Conservation (phyloP, 1,139 yeast genomes). For the Blastobotrys illinoisensis region DNA sequence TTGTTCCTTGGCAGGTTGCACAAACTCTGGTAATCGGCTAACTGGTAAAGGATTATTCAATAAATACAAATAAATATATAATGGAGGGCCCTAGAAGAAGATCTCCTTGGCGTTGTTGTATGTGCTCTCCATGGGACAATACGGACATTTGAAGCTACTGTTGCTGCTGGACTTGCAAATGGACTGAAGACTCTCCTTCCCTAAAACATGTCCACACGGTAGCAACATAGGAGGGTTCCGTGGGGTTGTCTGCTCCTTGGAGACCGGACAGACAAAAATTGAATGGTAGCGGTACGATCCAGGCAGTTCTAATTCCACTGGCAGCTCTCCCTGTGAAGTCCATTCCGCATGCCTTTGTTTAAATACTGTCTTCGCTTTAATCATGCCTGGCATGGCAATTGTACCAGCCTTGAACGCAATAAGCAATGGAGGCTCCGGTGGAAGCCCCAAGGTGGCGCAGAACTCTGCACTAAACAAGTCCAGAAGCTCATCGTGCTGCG, state of each 20-base stretch:
- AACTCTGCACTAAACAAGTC: conserved; percentile 60
- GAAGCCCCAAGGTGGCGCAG: conserved; percentile 56
- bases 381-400: conserved; percentile 64
- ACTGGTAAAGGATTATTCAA: too few species aligned
- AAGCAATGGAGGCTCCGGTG: conserved; percentile 68
- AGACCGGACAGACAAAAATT: conserved; percentile 84
- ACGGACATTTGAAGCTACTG: conserved; percentile 57
- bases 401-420: conserved; percentile 65
- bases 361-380: conserved; percentile 54
- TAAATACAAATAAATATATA: conserved; percentile 1
- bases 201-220: conserved; percentile 60
- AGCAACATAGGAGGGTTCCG: conserved; percentile 57
- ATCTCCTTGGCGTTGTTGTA: conserved; percentile 26
- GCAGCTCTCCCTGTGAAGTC: conserved; percentile 52
- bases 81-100: conserved; percentile 20
- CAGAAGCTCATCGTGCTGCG: conserved; percentile 41
- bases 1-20: too few species aligned
- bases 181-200: conserved; percentile 44
- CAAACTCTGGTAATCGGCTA: too few species aligned
- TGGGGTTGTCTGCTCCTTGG: conserved; percentile 71
- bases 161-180: conserved; percentile 33
- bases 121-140: conserved; percentile 48
- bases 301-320: conserved; percentile 56
- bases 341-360: conserved; percentile 48
- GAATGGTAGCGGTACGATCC: conserved; percentile 59